These are phyloP conservation scores for Sporothrix phasma DNA, from an alignment of 2,329 filamentous ascomycete genomes.

Conservation along the genomic window DNA sequence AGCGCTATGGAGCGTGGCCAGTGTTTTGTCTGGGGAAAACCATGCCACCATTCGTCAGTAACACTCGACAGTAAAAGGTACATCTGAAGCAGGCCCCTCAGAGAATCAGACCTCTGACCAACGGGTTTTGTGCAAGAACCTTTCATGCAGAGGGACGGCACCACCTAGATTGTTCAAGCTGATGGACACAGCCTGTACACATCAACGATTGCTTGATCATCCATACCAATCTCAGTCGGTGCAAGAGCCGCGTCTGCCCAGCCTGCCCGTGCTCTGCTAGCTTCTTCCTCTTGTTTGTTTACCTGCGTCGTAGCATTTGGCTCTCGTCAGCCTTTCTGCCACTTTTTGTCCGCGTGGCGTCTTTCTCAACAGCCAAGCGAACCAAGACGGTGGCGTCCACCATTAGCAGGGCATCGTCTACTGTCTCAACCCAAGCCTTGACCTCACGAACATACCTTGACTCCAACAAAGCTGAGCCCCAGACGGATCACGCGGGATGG, in stretches of 20 bases:
- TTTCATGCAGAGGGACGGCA: no score
- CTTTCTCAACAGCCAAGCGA: not conserved
- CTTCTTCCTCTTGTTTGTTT: not conserved
- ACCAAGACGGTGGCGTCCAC: not conserved
- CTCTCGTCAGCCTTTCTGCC: not conserved
- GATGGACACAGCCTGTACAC: no score
- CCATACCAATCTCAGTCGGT: no score
- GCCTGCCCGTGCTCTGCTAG: not conserved
- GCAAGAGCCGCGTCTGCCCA: not conserved
- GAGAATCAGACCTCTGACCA: no score
- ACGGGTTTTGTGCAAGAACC: no score
- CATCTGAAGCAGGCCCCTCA: not conserved
- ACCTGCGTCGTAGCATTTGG: not conserved
- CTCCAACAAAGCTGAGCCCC: not conserved
- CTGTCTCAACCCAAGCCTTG: no score
- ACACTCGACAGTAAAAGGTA: conserved; percentile 6
- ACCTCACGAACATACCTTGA: not conserved
- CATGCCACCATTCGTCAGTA: conserved; percentile 6
- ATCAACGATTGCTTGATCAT: no score
- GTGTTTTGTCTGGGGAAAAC: conserved; percentile 5
- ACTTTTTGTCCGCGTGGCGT: not conserved
- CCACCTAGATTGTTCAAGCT: no score
- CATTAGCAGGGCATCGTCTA: no score
- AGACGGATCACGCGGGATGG: not conserved
- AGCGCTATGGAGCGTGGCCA: not conserved